A percentile compares a stretch with the other conserved stretches of the same genome.
Conservation (phyloP, 2,329 filamentous ascomycete species). For the Proliferodiscus dingleyae region DNA sequence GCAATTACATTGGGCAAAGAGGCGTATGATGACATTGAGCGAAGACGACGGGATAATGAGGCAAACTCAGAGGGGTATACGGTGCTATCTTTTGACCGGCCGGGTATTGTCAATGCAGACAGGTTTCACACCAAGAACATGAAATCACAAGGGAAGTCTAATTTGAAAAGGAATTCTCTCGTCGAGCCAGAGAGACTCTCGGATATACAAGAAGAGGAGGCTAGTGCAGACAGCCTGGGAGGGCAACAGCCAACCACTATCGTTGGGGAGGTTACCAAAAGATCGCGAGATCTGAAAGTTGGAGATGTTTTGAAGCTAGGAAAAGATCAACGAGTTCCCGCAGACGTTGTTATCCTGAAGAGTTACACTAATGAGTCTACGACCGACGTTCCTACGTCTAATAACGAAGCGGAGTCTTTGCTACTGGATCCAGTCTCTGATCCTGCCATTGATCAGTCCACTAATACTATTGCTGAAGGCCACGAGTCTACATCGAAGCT, state of each 20-base stretch:
- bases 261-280: slow-evolving; percentile 67
- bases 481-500: slow-evolving; percentile 22
- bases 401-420: slow-evolving; percentile 16
- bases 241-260: slow-evolving; percentile 41
- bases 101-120: slow-evolving; percentile 33
- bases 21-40: slow-evolving; percentile 85
- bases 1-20: slow-evolving; percentile 93
- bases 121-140: slow-evolving; percentile 39
- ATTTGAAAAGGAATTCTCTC: slow-evolving; percentile 33
- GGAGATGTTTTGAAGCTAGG: slow-evolving; percentile 91
- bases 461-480: slow-evolving; percentile 17
- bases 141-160: slow-evolving; percentile 42
- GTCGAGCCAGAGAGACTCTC: slow-evolving; percentile 45
- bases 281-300: slow-evolving; percentile 83
- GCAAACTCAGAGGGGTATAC: slow-evolving; percentile 90
- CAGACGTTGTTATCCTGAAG: slow-evolving; percentile 89
- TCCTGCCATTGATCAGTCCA: slow-evolving; percentile 23
- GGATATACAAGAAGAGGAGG: slow-evolving; percentile 67
- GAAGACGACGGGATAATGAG: slow-evolving; percentile 82
- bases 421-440: slow-evolving; percentile 30
- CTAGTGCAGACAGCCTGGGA: slow-evolving; percentile 43
- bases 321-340: slow-evolving; percentile 90
- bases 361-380: slow-evolving; percentile 59
- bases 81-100: slow-evolving; percentile 66
- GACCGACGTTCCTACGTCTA: slow-evolving; percentile 19